Percentiles rank a stretch among this genome's conserved stretches.
phyloP scores from a whole-genome alignment of 1,284 basidiomycete genomes.

The Microbotryomycetes sp. region DNA sequence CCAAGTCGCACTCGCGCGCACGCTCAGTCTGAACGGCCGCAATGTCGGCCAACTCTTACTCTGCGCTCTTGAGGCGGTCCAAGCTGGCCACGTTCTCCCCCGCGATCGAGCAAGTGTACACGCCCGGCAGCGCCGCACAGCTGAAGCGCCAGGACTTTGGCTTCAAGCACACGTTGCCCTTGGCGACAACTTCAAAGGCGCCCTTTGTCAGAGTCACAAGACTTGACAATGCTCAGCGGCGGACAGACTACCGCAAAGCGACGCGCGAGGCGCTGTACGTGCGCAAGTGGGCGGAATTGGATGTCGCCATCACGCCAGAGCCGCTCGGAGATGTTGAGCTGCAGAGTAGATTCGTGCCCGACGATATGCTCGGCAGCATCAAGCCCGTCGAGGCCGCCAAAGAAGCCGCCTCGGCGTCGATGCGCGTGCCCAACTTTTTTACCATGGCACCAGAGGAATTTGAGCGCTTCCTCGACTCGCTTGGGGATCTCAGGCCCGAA shows the following conservation, averaged over 20 bases:
- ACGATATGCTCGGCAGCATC: neutral
- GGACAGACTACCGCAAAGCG: slow-evolving; percentile 27
- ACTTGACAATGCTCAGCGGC: slow-evolving; percentile 22
- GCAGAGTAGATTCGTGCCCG: slow-evolving; percentile 21
- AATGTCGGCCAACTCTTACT: slow-evolving; percentile 20
- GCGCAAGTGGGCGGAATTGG: slow-evolving; percentile 16
- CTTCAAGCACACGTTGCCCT: slow-evolving; percentile 28
- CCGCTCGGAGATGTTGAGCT: neutral
- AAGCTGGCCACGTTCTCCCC: slow-evolving; percentile 31
- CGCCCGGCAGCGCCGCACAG: slow-evolving; percentile 11
- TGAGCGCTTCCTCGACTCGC: slow-evolving; percentile 15
- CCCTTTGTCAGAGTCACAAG: slow-evolving; percentile 23
- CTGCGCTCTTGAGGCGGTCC: slow-evolving; percentile 31
- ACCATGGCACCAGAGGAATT: slow-evolving; percentile 17
- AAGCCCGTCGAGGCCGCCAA: neutral
- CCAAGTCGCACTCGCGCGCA: too few species aligned
- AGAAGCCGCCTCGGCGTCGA: neutral
- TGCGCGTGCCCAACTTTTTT: slow-evolving; percentile 23
- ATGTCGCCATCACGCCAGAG: slow-evolving; percentile 7
- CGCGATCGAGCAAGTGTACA: slow-evolving; percentile 33
- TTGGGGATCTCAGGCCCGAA: slow-evolving; percentile 11
- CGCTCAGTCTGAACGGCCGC: neutral
- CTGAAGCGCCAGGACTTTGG: slow-evolving; percentile 29
- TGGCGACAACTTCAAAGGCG: slow-evolving; percentile 1
- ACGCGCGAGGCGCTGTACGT: slow-evolving; percentile 20